Percentiles rank a stretch among this genome's conserved stretches.
phyloP scores from a whole-genome alignment of 495 filamentous ascomycete genomes.

The Penicillium steckii region DNA sequence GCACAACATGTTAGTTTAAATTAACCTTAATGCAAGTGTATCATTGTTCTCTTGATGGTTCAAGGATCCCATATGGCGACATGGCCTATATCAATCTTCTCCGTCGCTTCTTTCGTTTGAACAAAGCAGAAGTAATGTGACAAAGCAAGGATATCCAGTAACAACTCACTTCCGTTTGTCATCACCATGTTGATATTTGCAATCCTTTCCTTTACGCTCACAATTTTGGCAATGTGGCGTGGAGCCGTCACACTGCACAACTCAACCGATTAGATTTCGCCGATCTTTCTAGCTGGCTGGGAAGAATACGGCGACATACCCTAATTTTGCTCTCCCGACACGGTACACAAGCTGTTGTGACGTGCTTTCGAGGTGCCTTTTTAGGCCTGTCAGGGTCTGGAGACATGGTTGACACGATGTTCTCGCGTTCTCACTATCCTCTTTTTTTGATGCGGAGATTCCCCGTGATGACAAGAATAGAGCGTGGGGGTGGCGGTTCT shows the following conservation, averaged over 20 bases:
- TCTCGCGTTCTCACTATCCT: not conserved
- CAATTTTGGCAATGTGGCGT: constrained; percentile 49
- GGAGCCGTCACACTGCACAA: constrained; percentile 43
- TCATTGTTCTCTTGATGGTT: too few relatives aligned
- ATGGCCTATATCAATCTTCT: not conserved
- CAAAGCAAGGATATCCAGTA: not conserved
- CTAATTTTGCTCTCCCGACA: constrained; percentile 52
- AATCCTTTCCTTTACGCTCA: constrained; percentile 45
- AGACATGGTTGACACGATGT: not conserved
- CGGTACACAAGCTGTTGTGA: constrained; percentile 49
- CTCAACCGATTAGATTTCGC: constrained; percentile 1
- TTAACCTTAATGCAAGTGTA: not conserved
- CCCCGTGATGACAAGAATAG: not conserved
- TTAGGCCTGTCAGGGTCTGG: not conserved
- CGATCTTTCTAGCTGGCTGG: not conserved
- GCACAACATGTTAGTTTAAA: constrained; percentile 4
- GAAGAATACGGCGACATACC: constrained; percentile 24
- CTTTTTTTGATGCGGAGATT: not conserved
- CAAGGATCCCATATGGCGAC: too few relatives aligned
- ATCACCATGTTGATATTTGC: constrained; percentile 49
- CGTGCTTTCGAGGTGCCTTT: constrained; percentile 25
- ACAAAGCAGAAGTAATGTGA: not conserved
- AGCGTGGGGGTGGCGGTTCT: not conserved
- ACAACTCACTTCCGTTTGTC: constrained; percentile 48
- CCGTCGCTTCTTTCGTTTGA: not conserved